Evolutionary conservation across 2,329 filamentous ascomycete genomes (phyloP), one percentile per base, ranked within the genome.

Genomic region (Microdochium nivale): DNA sequence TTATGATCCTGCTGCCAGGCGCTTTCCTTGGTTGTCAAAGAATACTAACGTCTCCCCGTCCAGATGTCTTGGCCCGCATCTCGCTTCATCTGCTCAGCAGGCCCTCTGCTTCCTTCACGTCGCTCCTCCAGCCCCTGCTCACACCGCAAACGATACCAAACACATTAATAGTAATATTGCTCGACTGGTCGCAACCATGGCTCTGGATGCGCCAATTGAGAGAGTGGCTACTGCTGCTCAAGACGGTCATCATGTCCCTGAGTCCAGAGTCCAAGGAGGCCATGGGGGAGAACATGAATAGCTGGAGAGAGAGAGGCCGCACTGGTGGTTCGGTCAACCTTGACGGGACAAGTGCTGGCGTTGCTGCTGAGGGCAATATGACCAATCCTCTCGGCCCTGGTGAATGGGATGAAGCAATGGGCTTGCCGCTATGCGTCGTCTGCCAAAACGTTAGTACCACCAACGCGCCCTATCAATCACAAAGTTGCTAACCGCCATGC

Each of bases 121-220:
- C 87, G 30, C 83, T 96, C 51, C 77, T 96, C 54, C 84, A 84
- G 59, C 90, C 91, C 24, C 86, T 96, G 49, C 79, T 96, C 54
- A 95, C 87, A 19, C 84, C 88, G 44, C 81, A 88, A 67, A 86
- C 89, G 7, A 87, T 96, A 64, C 85, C 88, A 27, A 87, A 95
- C 66, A 95, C 88, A 47, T 79, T 95, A 54, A 80, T 97, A 56
- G 88, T 95, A 55, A 84, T 99, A 61, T 75, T 99, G n/a, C 78
- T 99, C 44, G 91, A 96, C 72, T 99, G 94, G 94, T 86, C 88
- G 53, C 84, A 94, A 64, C 94, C 94, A 14, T 96, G 94, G 84
- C 76, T 84, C 56, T 99, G 95, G 90, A 79, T 96, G 64, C 82
- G 89, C 53, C 87, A 96, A 68, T 74, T 99, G 52, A 81, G 89